These are phyloP conservation scores for Fusarium abutilonis DNA, from an alignment of 2,329 filamentous ascomycete species.

Conservation along the genomic window DNA sequence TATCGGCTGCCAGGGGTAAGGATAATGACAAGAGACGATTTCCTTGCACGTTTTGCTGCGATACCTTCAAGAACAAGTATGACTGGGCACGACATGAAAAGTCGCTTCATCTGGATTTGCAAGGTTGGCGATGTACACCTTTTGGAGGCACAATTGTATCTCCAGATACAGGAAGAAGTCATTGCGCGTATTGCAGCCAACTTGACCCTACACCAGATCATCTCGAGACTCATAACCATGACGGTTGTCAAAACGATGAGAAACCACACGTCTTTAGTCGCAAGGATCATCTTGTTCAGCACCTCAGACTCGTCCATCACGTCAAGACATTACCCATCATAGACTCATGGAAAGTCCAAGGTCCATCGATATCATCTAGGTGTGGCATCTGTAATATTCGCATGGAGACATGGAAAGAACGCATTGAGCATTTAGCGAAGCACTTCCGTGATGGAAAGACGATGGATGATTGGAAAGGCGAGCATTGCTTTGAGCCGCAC, in stretches of 20 bases:
- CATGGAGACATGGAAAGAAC: conserved; percentile 43
- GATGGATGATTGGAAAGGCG: conserved; percentile 46
- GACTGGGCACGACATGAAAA: conserved; percentile 41
- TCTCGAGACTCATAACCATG: conserved; percentile 42
- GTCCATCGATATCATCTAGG: conserved; percentile 39
- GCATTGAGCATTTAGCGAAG: conserved; percentile 43
- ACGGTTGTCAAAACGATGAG: conserved; percentile 12
- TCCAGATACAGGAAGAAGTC: conserved; percentile 32
- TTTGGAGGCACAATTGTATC: conserved; percentile 33
- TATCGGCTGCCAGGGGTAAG: conserved; percentile 3
- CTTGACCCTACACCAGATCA: conserved; percentile 37
- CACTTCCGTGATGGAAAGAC: conserved; percentile 45
- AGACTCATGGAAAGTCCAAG: conserved; percentile 46
- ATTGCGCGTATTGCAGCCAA: conserved; percentile 43
- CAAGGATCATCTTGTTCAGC: conserved; percentile 49
- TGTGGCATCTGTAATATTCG: conserved; percentile 46
- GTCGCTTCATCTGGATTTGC: conserved; percentile 35
- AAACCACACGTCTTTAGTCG: conserved; percentile 39
- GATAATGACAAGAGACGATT: conserved; percentile 14
- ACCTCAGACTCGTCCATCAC: conserved; percentile 46
- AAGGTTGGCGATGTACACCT: conserved; percentile 40
- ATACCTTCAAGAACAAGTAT: conserved; percentile 42
- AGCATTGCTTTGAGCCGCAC: conserved; percentile 42
- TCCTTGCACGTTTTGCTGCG: conserved; percentile 41
- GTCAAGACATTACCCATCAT: conserved; percentile 54